Conservation (phyloP, 1,284 basidiomycete genomes). For the Tylopilus orsonianus region DNA sequence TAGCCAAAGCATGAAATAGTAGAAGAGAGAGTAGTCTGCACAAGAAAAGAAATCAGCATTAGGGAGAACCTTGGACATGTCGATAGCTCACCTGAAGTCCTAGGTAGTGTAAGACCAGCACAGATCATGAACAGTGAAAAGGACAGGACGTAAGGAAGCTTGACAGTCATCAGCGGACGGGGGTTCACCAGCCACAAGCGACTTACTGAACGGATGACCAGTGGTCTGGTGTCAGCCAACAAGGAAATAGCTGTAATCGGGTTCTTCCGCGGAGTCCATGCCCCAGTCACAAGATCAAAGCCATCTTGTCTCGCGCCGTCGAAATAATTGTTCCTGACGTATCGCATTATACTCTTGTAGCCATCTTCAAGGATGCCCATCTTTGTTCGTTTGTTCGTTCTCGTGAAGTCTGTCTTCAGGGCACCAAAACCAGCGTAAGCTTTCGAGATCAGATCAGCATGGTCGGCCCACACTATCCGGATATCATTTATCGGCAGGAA, state of each 20-base stretch:
- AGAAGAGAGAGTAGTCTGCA: conserved; percentile 74
- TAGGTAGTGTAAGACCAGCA: conserved; percentile 80
- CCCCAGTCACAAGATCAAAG: conserved; percentile 92
- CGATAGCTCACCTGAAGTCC: conserved; percentile 70
- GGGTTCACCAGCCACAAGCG: conserved; percentile 2
- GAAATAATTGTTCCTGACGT: conserved; percentile 96
- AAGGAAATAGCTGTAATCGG: conserved; percentile 65
- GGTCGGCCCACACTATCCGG: conserved; percentile 92
- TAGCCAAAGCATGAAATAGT: conserved; percentile 82
- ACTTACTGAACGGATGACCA: conserved; percentile 80
- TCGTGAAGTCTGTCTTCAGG: conserved; percentile 95
- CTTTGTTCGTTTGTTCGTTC: conserved; percentile 86
- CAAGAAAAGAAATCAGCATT: conserved; percentile 5
- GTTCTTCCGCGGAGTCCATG: conserved; percentile 80
- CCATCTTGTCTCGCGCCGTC: conserved; percentile 93
- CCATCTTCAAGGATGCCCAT: conserved; percentile 86
- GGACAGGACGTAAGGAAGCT: conserved; percentile 84
- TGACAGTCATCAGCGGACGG: conserved; percentile 12
- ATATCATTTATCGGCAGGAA: conserved; percentile 7
- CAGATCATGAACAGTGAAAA: conserved; percentile 88
- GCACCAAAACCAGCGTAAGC: conserved; percentile 97
- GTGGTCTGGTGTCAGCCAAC: conserved; percentile 75
- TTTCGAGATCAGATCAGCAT: conserved; percentile 88
- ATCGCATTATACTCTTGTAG: conserved; percentile 83
- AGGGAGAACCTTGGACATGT: conserved; percentile 5